phyloP scores from a whole-genome alignment of 257 asterid genomes.

The Ilex asprella region DNA sequence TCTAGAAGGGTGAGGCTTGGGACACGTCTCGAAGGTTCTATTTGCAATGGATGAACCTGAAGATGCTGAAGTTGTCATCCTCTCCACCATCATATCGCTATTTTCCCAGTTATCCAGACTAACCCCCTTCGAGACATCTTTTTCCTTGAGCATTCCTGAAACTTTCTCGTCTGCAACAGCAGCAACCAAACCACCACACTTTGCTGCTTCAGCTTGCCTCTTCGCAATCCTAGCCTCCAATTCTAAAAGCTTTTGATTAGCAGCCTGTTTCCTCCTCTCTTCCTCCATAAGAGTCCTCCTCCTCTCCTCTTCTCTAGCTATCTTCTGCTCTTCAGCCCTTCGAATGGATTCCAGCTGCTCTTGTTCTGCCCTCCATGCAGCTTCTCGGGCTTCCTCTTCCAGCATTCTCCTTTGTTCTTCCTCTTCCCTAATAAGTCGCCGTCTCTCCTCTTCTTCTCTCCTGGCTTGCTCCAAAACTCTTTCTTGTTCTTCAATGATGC shows the following conservation, averaged over 20 bases:
- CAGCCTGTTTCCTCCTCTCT: constrained; percentile 94
- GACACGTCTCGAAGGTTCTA: constrained; percentile 49
- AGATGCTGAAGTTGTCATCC: constrained; percentile 40
- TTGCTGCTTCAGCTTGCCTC: constrained; percentile 47
- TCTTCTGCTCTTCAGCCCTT: constrained; percentile 72
- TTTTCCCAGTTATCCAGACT: constrained; percentile 86
- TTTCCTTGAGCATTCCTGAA: constrained; percentile 37
- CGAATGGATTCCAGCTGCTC: constrained; percentile 66
- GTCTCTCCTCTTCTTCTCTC: constrained; percentile 86
- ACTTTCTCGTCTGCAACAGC: constrained; percentile 40
- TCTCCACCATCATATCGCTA: constrained; percentile 71
- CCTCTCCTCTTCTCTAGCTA: constrained; percentile 85
- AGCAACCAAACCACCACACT: constrained; percentile 30
- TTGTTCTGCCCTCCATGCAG: constrained; percentile 91
- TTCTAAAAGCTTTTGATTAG: constrained; percentile 78
- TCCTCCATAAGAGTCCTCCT: constrained; percentile 65
- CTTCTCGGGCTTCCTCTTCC: constrained; percentile 92
- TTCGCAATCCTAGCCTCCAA: constrained; percentile 89
- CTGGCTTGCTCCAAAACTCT: constrained; percentile 74
- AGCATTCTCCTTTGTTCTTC: constrained; percentile 54
- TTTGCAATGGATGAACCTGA: constrained; percentile 42
- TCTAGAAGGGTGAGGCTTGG: constrained; percentile 43
- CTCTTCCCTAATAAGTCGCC: constrained; percentile 70
- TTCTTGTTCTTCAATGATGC: constrained; percentile 83
- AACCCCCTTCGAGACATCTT: constrained; percentile 27